phyloP scores from a whole-genome alignment of 2,329 filamentous ascomycete genomes.

The Sclerotinia spermophila region DNA sequence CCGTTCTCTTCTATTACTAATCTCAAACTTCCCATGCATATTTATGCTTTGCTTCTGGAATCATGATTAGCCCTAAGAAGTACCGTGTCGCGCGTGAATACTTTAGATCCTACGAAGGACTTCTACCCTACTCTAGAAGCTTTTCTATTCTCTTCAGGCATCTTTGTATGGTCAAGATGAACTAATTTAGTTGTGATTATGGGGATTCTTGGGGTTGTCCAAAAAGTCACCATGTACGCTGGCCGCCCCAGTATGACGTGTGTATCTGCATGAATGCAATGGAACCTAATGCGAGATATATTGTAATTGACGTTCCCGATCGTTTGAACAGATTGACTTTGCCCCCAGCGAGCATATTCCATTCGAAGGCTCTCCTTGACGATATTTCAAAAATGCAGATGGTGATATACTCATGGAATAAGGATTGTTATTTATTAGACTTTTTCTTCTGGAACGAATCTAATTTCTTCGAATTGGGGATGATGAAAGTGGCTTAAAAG shows the following conservation, averaged over 20 bases:
- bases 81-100: not conserved
- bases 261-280: conserved; percentile 11
- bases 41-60: not conserved
- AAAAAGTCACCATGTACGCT: not conserved
- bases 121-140: not conserved
- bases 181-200: conserved; percentile 10
- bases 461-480: not conserved
- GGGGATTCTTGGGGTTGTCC: not conserved
- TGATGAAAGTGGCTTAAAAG: conserved; percentile 14
- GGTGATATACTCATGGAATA: not conserved
- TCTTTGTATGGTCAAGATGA: not conserved
- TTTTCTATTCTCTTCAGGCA: not conserved
- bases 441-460: conserved; percentile 11
- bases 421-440: not conserved
- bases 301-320: conserved; percentile 4
- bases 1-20: not conserved
- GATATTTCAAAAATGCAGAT: not conserved
- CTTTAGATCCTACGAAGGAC: not conserved
- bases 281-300: conserved; percentile 1
- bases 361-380: not conserved
- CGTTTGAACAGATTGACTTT: not conserved
- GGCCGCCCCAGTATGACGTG: conserved; percentile 15
- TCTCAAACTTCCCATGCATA: not conserved
- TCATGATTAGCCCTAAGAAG: not conserved
- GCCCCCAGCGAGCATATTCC: not conserved